phyloP scores from a whole-genome alignment of 352 stramenopile genomes.

The Phytophthora agathidicida region DNA sequence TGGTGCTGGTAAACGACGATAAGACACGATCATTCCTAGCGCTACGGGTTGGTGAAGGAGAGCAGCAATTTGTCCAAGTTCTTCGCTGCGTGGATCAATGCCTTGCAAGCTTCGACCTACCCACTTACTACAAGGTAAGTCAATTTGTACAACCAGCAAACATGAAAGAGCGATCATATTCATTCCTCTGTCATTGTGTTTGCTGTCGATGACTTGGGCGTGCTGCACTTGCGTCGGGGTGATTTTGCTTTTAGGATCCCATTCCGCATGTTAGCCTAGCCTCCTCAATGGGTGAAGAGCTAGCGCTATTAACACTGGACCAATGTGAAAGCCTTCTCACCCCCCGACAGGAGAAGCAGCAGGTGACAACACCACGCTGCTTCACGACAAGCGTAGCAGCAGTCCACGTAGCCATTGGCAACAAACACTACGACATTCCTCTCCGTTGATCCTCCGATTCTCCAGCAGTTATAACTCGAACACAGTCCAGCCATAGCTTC shows the following conservation, averaged over 20 bases:
- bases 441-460: conserved; percentile 42
- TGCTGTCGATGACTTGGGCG: conserved; percentile 42
- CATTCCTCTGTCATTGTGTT: conserved; percentile 40
- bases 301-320: conserved; percentile 46
- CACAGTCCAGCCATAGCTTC: background rate
- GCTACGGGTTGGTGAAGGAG: conserved; percentile 48
- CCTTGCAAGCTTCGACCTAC: conserved; percentile 52
- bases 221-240: conserved; percentile 11
- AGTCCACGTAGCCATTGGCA: conserved; percentile 78
- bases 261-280: conserved; percentile 85
- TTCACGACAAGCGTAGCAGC: conserved; percentile 30
- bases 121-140: conserved; percentile 71
- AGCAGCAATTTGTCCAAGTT: conserved; percentile 40
- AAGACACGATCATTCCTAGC: conserved; percentile 78
- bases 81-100: conserved; percentile 69
- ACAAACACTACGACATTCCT: conserved; percentile 82
- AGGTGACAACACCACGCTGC: conserved; percentile 13
- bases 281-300: conserved; percentile 58
- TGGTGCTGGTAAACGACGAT: conserved; percentile 78
- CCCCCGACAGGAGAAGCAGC: conserved; percentile 20
- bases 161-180: conserved; percentile 32
- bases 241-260: conserved; percentile 50
- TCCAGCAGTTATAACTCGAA: conserved; percentile 10
- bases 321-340: conserved; percentile 39
- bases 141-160: background rate